Evolutionary conservation across 1,284 basidiomycete species (phyloP).

Genomic region (Cryptococcus neoformans): DNA sequence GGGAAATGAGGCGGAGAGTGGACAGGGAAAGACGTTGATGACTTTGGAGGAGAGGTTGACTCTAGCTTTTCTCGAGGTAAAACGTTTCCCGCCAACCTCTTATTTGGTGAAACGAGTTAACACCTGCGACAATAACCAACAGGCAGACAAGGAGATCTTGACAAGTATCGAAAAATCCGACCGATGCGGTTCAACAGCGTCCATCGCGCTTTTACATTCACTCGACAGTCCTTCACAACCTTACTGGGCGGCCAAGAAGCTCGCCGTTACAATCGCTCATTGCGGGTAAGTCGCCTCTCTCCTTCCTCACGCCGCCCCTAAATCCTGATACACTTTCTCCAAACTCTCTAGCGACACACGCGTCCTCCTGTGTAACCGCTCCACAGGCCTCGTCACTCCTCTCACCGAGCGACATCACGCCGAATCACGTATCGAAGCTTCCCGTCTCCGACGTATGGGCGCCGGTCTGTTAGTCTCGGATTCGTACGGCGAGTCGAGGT

Average conservation of each 20-base stretch:
- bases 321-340: not conserved
- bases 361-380: constrained; percentile 72
- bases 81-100: constrained; percentile 40
- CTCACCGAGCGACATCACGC: constrained; percentile 93
- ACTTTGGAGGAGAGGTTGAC: constrained; percentile 81
- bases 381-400: constrained; percentile 66
- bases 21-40: constrained; percentile 53
- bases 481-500: constrained; percentile 90
- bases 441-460: constrained; percentile 80
- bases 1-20: constrained; percentile 17
- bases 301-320: not conserved
- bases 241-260: constrained; percentile 68
- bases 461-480: constrained; percentile 80
- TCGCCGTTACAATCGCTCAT: constrained; percentile 85
- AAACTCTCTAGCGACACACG: constrained; percentile 71
- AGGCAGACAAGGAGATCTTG: constrained; percentile 63
- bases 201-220: constrained; percentile 82
- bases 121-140: not conserved
- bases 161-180: constrained; percentile 55
- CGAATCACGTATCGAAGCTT: constrained; percentile 80
- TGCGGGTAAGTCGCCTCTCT: constrained; percentile 62
- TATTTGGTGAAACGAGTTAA: not conserved
- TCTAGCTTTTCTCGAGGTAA: constrained; percentile 73
- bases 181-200: constrained; percentile 77
- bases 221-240: constrained; percentile 70